These are phyloP conservation scores for Hypoxylon sp. DNA, from an alignment of 2,329 filamentous ascomycete species.

Conservation along the genomic window DNA sequence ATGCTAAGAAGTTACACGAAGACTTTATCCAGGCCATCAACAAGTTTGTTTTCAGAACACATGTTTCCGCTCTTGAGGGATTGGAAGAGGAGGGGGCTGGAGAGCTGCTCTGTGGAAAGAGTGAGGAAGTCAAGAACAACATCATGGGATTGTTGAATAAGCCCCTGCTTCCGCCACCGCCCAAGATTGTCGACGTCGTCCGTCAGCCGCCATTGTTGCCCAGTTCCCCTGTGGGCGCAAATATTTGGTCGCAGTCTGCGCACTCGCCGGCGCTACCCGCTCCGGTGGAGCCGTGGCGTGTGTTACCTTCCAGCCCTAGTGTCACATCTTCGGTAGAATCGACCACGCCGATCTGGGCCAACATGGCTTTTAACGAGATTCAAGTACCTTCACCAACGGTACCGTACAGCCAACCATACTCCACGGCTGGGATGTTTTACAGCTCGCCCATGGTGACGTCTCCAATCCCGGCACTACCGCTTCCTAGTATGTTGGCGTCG, in stretches of 20 bases:
- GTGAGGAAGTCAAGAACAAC: slow-evolving; percentile 89
- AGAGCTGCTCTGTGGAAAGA: slow-evolving; percentile 89
- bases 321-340: slow-evolving; percentile 78
- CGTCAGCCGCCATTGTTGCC: slow-evolving; percentile 86
- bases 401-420: slow-evolving; percentile 80
- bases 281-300: slow-evolving; percentile 86
- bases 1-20: slow-evolving; percentile 96
- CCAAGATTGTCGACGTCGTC: slow-evolving; percentile 87
- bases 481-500: slow-evolving; percentile 86
- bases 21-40: slow-evolving; percentile 97
- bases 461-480: slow-evolving; percentile 77
- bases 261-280: slow-evolving; percentile 72
- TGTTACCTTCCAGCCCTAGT: slow-evolving; percentile 88
- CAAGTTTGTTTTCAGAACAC: slow-evolving; percentile 93
- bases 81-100: slow-evolving; percentile 96
- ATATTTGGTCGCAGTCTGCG: slow-evolving; percentile 81
- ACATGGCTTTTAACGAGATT: slow-evolving; percentile 77
- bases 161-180: slow-evolving; percentile 84
- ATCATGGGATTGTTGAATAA: slow-evolving; percentile 86
- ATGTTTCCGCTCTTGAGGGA: slow-evolving; percentile 88
- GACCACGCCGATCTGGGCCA: slow-evolving; percentile 78
- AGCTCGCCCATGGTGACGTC: slow-evolving; percentile 78
- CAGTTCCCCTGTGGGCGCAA: slow-evolving; percentile 76
- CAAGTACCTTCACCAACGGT: slow-evolving; percentile 81
- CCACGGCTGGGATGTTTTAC: slow-evolving; percentile 79